phyloP scores from a whole-genome alignment of 2,329 filamentous ascomycete genomes.

The Diaporthe sp. region DNA sequence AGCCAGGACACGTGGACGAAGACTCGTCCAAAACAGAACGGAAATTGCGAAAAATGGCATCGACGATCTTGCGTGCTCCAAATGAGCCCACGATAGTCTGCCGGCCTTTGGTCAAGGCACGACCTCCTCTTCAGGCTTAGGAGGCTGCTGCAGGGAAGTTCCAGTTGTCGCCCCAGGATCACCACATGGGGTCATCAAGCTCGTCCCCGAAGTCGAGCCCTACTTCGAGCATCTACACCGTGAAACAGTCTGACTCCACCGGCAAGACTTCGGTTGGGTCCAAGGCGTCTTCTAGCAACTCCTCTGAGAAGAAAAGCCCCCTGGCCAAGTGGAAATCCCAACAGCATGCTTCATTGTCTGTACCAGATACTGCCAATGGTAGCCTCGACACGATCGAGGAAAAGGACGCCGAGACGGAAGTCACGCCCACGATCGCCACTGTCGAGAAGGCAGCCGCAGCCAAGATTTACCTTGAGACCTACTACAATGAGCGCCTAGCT shows the following conservation, averaged over 20 bases:
- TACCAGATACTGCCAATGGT: slow-evolving; percentile 46
- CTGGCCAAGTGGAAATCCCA: slow-evolving; percentile 45
- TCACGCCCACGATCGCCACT: slow-evolving; percentile 63
- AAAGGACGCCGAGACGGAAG: slow-evolving; percentile 46
- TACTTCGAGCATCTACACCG: slow-evolving; percentile 44
- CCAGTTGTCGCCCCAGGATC: slow-evolving; percentile 35
- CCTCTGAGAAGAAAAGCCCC: slow-evolving; percentile 48
- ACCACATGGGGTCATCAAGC: slow-evolving; percentile 30
- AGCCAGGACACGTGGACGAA: slow-evolving; percentile 24
- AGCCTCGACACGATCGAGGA: slow-evolving; percentile 54
- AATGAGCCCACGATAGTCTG: slow-evolving; percentile 60
- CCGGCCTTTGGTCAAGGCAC: slow-evolving; percentile 54
- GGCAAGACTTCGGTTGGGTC: slow-evolving; percentile 59
- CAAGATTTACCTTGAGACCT: slow-evolving; percentile 88
- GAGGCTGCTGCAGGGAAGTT: slow-evolving; percentile 48
- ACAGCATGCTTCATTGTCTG: slow-evolving; percentile 26
- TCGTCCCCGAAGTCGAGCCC: slow-evolving; percentile 46
- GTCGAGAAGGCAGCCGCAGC: slow-evolving; percentile 85
- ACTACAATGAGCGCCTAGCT: slow-evolving; percentile 80
- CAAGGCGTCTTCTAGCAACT: slow-evolving; percentile 52
- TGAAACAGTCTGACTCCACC: slow-evolving; percentile 49
- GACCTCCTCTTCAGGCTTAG: slow-evolving; percentile 53
- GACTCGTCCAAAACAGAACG: slow-evolving; percentile 4
- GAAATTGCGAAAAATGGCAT: slow-evolving; percentile 54
- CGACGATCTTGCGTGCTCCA: slow-evolving; percentile 55